Conservation (phyloP, 1,139 yeast genomes). For the Yamadazyma membranifaciens region DNA sequence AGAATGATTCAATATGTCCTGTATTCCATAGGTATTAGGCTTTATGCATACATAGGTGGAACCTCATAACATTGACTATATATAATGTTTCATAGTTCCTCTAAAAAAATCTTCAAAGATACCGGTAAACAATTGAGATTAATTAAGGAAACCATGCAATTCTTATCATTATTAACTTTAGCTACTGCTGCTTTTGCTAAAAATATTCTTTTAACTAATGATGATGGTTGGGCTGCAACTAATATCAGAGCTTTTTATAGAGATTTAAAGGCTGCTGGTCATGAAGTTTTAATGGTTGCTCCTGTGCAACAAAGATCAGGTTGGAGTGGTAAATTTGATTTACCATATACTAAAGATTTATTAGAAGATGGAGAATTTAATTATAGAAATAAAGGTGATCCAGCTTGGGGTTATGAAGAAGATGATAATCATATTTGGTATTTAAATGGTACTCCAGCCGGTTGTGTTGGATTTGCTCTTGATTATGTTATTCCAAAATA, state of each 20-base stretch:
- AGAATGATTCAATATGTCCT: too few relatives aligned
- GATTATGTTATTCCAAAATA: conserved; percentile 40
- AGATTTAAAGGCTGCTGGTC: conserved; percentile 53
- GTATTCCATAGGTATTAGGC: too few relatives aligned
- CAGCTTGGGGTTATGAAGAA: conserved; percentile 48
- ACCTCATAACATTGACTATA: too few relatives aligned
- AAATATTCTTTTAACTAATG: conserved; percentile 57
- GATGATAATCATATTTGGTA: conserved; percentile 46
- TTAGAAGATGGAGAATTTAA: conserved; percentile 41
- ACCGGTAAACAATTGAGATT: neutral
- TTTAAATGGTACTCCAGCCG: conserved; percentile 49
- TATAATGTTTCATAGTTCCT: neutral
- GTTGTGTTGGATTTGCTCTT: conserved; percentile 43
- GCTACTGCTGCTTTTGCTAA: conserved; percentile 25
- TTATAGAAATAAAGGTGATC: conserved; percentile 42
- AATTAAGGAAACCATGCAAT: conserved; percentile 12
- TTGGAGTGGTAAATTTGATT: conserved; percentile 52
- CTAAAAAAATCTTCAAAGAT: too few relatives aligned
- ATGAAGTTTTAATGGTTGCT: conserved; percentile 54
- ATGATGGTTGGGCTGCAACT: conserved; percentile 60
- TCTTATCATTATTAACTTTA: conserved; percentile 12
- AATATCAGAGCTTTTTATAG: conserved; percentile 60
- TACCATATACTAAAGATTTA: conserved; percentile 43
- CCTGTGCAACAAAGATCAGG: conserved; percentile 63
- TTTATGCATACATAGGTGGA: too few relatives aligned